These are phyloP conservation scores for Xylariales sp. DNA, from an alignment of 2,329 filamentous ascomycete genomes.

Conservation along the genomic window DNA sequence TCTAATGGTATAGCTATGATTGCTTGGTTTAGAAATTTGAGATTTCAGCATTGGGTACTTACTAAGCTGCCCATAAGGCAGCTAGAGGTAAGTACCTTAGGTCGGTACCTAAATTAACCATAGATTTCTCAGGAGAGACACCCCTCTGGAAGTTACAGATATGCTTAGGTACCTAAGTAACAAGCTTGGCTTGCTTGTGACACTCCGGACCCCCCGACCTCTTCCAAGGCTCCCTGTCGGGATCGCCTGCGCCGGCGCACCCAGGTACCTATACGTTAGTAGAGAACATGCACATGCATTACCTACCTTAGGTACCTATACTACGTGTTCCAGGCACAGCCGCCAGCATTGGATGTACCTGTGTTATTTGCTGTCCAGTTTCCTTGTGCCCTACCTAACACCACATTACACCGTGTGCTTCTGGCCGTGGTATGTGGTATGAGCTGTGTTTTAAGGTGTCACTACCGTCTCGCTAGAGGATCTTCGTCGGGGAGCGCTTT, in stretches of 20 bases:
- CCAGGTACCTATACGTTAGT: neutral
- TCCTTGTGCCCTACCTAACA: neutral
- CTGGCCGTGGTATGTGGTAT: too few relatives aligned
- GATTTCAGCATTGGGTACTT: too few relatives aligned
- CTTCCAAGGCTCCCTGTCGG: neutral
- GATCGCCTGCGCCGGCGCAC: neutral
- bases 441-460: neutral
- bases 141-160: too few relatives aligned
- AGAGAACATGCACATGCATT: neutral
- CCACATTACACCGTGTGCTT: too few relatives aligned
- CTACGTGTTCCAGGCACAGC: neutral
- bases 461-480: neutral
- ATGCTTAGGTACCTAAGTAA: neutral
- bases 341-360: neutral
- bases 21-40: neutral
- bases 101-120: too few relatives aligned
- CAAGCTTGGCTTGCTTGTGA: slow-evolving; percentile 3
- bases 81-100: too few relatives aligned
- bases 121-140: too few relatives aligned
- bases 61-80: too few relatives aligned
- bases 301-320: too few relatives aligned
- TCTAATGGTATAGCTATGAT: neutral
- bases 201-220: neutral
- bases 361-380: neutral
- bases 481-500: neutral